Base-by-base conservation (phyloP, 345 rosid genomes). In the Clarkia xantiana region DNA sequence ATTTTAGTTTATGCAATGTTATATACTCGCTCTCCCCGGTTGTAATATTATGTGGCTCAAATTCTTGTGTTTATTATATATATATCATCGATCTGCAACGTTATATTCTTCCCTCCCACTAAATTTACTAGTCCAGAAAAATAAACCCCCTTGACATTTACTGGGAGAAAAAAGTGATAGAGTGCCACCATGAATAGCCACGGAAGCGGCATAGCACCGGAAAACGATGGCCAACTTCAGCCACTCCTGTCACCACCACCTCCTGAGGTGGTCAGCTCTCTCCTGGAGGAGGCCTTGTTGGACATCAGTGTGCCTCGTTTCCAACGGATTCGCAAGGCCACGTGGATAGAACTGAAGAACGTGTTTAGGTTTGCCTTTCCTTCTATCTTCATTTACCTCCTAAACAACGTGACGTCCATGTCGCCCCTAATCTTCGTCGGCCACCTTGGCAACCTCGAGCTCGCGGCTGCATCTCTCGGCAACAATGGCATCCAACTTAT, bases 361-460 rank as follows among this genome's bases (percentile, higher is more conserved):
- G 74, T 77, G 4, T 73, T 69, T 43, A 53, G 63, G 43, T 61
- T 81, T 0, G 88, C 88, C 0, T 81, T 66, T 3, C 84, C 88
- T 0, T 79, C 84, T 0, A 64, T 81, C 1, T 47, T 71, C 0
- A 81, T 81, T 11, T 81, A 77, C 58, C 68, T 81, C 53, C 62
- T 81, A 57, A 77, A 75, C 57, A 75, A 67, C 18, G 59, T 73
- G 14, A 68, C 64, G 49, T 72, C 79, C 2, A 74, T 76, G 71
- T 65, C 82, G 59, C 77, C 85, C 18, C 80, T 72, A 39, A 66
- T 81, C 44, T 63, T 76, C 38, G 74, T 78, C 13, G 89, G 89
- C 42, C 76, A 77, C 13, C 71, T 81, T 14, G 84, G 89, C 23
- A 76, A 77, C 61, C 74, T 78, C 54, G 62, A 81, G 67, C 84